These are phyloP conservation scores for Ceratocystis eucalypticola DNA, from an alignment of 2,329 filamentous ascomycete genomes.

Conservation along the genomic window DNA sequence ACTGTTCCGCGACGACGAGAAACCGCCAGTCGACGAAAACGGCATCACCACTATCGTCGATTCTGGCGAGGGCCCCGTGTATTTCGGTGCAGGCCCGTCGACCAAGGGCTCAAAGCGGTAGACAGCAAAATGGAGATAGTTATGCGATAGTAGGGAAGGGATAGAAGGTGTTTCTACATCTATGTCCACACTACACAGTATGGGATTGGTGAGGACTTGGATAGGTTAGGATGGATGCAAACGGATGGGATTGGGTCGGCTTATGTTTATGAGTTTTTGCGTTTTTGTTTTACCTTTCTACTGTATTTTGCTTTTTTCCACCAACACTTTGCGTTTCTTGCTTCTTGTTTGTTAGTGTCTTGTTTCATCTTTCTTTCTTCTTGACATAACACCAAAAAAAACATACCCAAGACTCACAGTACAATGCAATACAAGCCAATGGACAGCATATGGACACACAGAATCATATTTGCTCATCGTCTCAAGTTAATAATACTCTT, in stretches of 20 bases:
- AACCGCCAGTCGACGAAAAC: background rate
- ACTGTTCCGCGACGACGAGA: constrained; percentile 32
- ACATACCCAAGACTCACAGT: too few relatives aligned
- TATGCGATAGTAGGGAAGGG: background rate
- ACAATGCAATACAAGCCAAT: too few relatives aligned
- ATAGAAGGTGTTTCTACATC: background rate
- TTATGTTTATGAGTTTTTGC: background rate
- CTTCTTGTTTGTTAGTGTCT: background rate
- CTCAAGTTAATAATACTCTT: too few relatives aligned
- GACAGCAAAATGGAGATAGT: background rate
- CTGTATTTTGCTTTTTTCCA: background rate
- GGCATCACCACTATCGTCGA: background rate
- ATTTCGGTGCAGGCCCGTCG: background rate
- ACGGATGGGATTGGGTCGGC: background rate
- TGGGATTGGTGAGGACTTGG: background rate
- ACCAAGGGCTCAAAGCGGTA: background rate
- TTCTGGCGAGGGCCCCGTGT: constrained; percentile 3
- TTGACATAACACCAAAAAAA: background rate
- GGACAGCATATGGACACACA: too few relatives aligned
- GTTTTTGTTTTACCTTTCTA: background rate
- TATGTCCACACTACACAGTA: background rate
- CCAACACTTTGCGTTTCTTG: background rate
- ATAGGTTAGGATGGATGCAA: background rate
- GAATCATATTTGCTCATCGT: too few relatives aligned
- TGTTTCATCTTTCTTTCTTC: background rate